These are phyloP conservation scores for Ceratocystis variospora DNA, from an alignment of 2,329 filamentous ascomycete species.

Conservation along the genomic window DNA sequence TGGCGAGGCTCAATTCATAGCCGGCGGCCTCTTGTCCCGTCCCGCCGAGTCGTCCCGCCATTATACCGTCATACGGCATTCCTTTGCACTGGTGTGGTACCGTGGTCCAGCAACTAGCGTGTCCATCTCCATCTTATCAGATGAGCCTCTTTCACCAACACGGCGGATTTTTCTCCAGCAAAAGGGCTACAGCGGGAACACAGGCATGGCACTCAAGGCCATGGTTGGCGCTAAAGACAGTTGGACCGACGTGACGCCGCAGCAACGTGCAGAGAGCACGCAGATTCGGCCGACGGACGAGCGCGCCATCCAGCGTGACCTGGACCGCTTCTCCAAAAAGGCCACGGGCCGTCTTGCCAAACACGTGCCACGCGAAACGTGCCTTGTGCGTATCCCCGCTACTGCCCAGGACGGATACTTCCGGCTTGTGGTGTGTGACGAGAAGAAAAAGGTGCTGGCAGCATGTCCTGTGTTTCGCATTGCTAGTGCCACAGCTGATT, in stretches of 20 bases:
- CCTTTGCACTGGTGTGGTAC: conserved; percentile 50
- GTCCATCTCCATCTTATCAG: conserved; percentile 49
- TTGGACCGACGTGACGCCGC: conserved; percentile 58
- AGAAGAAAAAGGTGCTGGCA: conserved; percentile 43
- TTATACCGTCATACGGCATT: conserved; percentile 53
- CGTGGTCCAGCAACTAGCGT: conserved; percentile 50
- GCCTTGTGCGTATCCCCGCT: conserved; percentile 50
- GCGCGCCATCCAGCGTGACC: conserved; percentile 53
- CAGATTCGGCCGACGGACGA: conserved; percentile 45
- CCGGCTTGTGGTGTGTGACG: conserved; percentile 48
- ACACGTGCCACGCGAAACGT: conserved; percentile 47
- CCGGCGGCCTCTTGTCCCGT: conserved; percentile 49
- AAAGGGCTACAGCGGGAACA: conserved; percentile 53
- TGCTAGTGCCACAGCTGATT: conserved; percentile 49
- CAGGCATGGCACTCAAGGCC: conserved; percentile 53
- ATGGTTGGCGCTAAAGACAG: conserved; percentile 43
- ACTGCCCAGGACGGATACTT: conserved; percentile 54
- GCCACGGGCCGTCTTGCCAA: conserved; percentile 32
- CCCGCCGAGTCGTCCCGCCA: conserved; percentile 52
- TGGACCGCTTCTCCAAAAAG: conserved; percentile 48
- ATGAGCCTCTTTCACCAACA: conserved; percentile 40
- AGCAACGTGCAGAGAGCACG: conserved; percentile 31
- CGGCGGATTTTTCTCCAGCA: conserved; percentile 54
- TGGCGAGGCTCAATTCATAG: conserved; percentile 49
- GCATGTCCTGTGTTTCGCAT: conserved; percentile 54